phyloP scores from a whole-genome alignment of 768 basidiomycete genomes.

The Kwoniella newhampshirensis region DNA sequence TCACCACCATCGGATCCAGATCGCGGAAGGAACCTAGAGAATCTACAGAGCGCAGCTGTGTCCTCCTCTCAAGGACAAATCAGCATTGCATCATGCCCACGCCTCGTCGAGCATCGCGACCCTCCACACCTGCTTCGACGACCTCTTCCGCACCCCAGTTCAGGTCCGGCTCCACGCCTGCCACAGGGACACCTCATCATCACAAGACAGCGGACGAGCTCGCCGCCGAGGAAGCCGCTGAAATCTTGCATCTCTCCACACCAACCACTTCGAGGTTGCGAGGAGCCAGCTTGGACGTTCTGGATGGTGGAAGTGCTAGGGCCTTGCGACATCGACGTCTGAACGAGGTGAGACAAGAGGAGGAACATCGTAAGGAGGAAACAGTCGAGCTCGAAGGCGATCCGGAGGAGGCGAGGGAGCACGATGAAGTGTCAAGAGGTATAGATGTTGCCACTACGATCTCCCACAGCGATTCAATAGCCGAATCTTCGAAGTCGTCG shows the following conservation, averaged over 20 bases:
- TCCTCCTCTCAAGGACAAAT: neutral
- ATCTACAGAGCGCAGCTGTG: neutral
- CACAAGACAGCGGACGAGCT: slow-evolving; percentile 37
- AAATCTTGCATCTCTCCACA: slow-evolving; percentile 6
- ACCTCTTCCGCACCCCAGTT: slow-evolving; percentile 11
- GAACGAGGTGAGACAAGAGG: slow-evolving; percentile 8
- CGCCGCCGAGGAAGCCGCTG: slow-evolving; percentile 32
- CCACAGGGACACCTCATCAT: slow-evolving; percentile 16
- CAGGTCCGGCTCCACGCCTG: slow-evolving; percentile 6
- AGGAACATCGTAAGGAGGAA: slow-evolving; percentile 7
- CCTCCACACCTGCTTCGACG: slow-evolving; percentile 10
- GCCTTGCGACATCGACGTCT: slow-evolving; percentile 11
- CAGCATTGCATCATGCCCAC: slow-evolving; percentile 23
- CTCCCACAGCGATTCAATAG: neutral
- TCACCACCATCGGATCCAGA: too few species aligned
- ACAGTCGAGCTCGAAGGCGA: slow-evolving; percentile 4
- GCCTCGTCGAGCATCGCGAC: slow-evolving; percentile 19
- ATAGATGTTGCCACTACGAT: neutral
- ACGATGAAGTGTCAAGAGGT: neutral
- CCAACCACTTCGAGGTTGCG: slow-evolving; percentile 1
- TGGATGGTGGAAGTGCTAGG: slow-evolving; percentile 13
- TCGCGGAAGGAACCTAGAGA: neutral
- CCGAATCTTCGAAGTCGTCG: neutral
- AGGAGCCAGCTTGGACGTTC: neutral
- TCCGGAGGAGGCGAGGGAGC: slow-evolving; percentile 3